phyloP scores from a whole-genome alignment of 83 land plant genomes.

The Isoetes engelmannii region DNA sequence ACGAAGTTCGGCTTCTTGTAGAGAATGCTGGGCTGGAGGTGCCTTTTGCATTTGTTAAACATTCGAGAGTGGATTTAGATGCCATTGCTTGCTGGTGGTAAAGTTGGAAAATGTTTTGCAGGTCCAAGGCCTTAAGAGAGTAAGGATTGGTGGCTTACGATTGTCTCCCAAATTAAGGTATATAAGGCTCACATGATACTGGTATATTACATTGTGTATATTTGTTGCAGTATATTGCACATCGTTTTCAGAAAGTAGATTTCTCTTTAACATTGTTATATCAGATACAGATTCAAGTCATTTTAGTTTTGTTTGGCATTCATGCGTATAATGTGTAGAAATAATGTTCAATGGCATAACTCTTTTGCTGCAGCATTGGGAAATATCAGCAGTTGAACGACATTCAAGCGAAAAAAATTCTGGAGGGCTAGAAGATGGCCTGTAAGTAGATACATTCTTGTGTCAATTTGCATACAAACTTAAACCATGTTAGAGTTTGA shows the following conservation, averaged over 20 bases:
- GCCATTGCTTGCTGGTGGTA: neutral
- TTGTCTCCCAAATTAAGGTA: constrained; percentile 8
- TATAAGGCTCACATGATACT: neutral
- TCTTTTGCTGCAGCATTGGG: constrained; percentile 1
- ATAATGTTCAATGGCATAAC: neutral
- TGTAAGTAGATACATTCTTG: too few relatives aligned
- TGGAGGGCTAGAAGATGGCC: neutral
- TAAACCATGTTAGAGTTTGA: too few relatives aligned
- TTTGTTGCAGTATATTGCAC: neutral
- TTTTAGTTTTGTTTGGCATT: too few relatives aligned
- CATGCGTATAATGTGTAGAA: neutral
- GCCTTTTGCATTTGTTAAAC: neutral
- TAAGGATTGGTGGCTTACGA: constrained; percentile 4
- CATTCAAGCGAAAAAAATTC: neutral
- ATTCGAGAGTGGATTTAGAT: neutral
- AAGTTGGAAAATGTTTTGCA: neutral
- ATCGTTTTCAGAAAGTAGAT: neutral
- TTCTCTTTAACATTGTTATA: neutral
- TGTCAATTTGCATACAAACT: too few relatives aligned
- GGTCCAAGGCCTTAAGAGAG: constrained; percentile 3
- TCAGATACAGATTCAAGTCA: neutral
- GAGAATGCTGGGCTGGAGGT: constrained; percentile 35
- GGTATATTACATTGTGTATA: neutral
- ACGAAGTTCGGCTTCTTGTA: constrained; percentile 36
- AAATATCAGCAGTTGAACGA: neutral